Percentiles rank a stretch among this genome's conserved stretches.
Evolutionary conservation across 2,329 filamentous ascomycete species (phyloP).

Genomic region (Thelonectria blattea): DNA sequence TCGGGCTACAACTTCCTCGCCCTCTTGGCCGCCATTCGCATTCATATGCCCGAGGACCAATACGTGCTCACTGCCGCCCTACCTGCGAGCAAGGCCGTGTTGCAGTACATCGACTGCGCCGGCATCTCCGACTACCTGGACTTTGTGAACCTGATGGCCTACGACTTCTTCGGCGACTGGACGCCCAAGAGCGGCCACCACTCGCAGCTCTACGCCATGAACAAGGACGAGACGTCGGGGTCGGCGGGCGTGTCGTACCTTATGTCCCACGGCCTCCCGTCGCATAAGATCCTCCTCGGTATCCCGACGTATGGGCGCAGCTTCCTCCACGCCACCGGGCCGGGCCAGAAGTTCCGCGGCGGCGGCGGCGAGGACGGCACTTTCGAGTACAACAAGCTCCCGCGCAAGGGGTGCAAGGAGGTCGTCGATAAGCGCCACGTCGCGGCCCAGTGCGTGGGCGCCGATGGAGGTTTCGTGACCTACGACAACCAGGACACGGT

Average conservation of each 20-base stretch:
- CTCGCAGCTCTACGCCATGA: conserved; percentile 72
- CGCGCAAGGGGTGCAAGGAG: conserved; percentile 66
- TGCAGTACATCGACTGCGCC: conserved; percentile 72
- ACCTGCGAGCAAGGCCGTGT: conserved; percentile 68
- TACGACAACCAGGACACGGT: conserved; percentile 83
- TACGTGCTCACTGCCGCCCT: conserved; percentile 77
- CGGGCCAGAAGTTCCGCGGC: conserved; percentile 66
- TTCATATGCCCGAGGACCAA: conserved; percentile 69
- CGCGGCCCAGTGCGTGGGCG: conserved; percentile 75
- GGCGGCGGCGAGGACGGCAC: conserved; percentile 68
- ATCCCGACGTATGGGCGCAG: conserved; percentile 78
- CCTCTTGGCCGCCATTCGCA: conserved; percentile 69
- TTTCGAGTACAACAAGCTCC: conserved; percentile 77
- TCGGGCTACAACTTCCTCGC: conserved; percentile 75
- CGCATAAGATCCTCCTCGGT: conserved; percentile 75
- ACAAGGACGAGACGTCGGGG: conserved; percentile 67
- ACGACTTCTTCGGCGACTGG: conserved; percentile 80
- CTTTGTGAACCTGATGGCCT: conserved; percentile 79
- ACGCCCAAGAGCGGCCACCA: conserved; percentile 73
- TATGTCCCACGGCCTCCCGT: conserved; percentile 68
- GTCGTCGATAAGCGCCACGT: conserved; percentile 69
- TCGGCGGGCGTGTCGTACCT: conserved; percentile 71
- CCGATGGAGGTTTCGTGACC: conserved; percentile 77
- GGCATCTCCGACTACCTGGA: conserved; percentile 71
- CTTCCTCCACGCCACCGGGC: conserved; percentile 69